These are phyloP conservation scores for Calonectria leucothoes DNA, from an alignment of 2,329 filamentous ascomycete species.

Conservation along the genomic window DNA sequence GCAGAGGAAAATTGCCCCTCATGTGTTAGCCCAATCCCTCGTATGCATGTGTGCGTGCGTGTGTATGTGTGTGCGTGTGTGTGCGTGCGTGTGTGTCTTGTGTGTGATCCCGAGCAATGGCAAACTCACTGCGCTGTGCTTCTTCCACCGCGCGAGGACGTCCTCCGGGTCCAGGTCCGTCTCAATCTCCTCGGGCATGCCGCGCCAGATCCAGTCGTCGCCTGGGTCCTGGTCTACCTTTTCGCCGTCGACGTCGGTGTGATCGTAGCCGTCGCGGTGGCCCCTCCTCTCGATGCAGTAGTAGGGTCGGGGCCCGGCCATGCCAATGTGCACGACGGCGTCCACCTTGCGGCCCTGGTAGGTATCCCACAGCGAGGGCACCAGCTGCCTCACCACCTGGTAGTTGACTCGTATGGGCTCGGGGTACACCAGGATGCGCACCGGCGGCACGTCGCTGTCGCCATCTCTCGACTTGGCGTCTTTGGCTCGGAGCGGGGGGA, in stretches of 20 bases:
- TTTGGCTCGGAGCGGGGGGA: conserved; percentile 64
- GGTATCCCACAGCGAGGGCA: conserved; percentile 71
- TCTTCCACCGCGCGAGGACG: conserved; percentile 67
- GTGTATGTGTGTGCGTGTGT: not conserved
- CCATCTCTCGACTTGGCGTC: conserved; percentile 45
- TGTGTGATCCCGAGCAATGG: not conserved
- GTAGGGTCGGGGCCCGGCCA: conserved; percentile 72
- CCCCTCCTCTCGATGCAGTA: conserved; percentile 80
- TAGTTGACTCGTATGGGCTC: conserved; percentile 79
- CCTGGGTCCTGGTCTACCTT: conserved; percentile 62
- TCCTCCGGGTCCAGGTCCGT: conserved; percentile 69
- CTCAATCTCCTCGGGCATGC: conserved; percentile 64
- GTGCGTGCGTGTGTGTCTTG: not conserved
- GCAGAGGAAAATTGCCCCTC: not conserved
- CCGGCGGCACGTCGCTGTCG: conserved; percentile 53
- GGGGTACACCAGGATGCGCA: conserved; percentile 74
- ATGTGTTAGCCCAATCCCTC: not conserved
- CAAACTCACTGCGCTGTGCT: conserved; percentile 58
- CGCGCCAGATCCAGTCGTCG: conserved; percentile 65
- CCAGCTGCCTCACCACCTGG: conserved; percentile 68
- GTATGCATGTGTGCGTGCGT: not conserved
- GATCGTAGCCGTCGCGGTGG: conserved; percentile 77
- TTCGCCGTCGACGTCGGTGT: conserved; percentile 76
- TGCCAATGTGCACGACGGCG: conserved; percentile 81
- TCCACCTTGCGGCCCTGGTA: conserved; percentile 63